These are phyloP conservation scores for Chiua virens DNA, from an alignment of 768 basidiomycete species.

Conservation along the genomic window DNA sequence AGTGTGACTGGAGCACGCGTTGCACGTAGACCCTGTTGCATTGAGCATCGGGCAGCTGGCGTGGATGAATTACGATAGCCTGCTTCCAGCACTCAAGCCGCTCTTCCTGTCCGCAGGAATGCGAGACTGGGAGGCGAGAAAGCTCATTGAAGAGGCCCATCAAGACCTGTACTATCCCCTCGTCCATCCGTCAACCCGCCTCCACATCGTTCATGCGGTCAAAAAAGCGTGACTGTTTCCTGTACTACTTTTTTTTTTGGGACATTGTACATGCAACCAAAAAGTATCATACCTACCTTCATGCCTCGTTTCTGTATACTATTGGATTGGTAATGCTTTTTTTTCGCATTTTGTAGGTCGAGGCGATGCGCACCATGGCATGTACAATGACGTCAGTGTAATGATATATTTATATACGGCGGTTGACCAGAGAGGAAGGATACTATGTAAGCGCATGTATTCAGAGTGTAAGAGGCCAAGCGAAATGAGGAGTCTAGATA, in stretches of 20 bases:
- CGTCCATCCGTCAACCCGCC: constrained; percentile 46
- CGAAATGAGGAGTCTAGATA: not conserved
- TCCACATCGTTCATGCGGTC: constrained; percentile 60
- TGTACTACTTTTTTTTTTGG: constrained; percentile 9
- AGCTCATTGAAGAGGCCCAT: constrained; percentile 61
- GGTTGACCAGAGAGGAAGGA: not conserved
- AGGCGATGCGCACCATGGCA: not conserved
- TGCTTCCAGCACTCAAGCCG: constrained; percentile 62
- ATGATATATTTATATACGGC: constrained; percentile 14
- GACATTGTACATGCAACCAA: constrained; percentile 24
- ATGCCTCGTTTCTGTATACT: constrained; percentile 17
- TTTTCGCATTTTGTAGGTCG: constrained; percentile 60
- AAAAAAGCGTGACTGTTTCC: constrained; percentile 25
- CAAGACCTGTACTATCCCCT: constrained; percentile 63
- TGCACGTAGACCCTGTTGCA: constrained; percentile 48
- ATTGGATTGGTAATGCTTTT: constrained; percentile 82
- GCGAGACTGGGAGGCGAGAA: constrained; percentile 52
- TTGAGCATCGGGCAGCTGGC: constrained; percentile 69
- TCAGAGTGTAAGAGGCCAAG: too few species aligned
- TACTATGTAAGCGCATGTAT: too few species aligned
- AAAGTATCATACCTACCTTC: constrained; percentile 29
- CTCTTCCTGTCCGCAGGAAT: constrained; percentile 55
- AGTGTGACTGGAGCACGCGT: constrained; percentile 7
- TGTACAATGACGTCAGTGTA: constrained; percentile 10
- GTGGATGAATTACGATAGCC: constrained; percentile 71